Base-by-base conservation (phyloP, 345 rosid genomes). In the Hypericum androsaemum region DNA sequence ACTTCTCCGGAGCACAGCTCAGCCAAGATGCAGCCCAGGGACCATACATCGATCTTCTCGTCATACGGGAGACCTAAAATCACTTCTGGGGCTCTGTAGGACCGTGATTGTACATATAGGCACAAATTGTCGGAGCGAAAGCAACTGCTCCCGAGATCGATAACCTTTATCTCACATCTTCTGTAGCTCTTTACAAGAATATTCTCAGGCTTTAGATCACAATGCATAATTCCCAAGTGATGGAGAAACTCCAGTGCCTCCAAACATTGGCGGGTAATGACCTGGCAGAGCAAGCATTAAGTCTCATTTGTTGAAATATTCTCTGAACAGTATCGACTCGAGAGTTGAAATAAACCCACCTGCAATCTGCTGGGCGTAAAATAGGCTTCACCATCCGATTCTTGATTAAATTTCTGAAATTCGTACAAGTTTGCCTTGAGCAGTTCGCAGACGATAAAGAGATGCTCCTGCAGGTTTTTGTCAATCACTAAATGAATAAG, bases 141-240 rank as follows among this genome's bases (percentile, higher is more conserved):
- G 73, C 99, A 88, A 60, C 99, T 92, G 74, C 97, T 88, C 62
- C 99, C 99, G 11, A 92, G 97, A 72, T 92, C 99, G n/a, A 92
- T 92, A 56, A 88, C 74, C 63, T 92, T 92, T 47, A 88, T 64
- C 68, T 80, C 81, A 10, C 88, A 80, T 70, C 74, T 81, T 39
- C 74, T 71, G 71, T 92, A 88, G 66, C 90, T 85, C 68, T 81
- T 92, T 50, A 92, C 80, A 15, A 92, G 79, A 64, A 92, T 76
- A 41, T 92, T 92, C 65, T 92, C 97, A 1, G 97, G 97, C 71
- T 92, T 92, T 39, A 92, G 80, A 77, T 92, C 98, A 53, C 98
- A 85, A 66, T 92, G 98, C 57, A 92, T 81, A 48, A 92, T 80
- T 66, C 95, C 98, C 78, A 92, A 57, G 15, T 63, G 64, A 12